Evolutionary conservation across 139 green algal species (phyloP).

Genomic region (Volvox reticuliferus): DNA sequence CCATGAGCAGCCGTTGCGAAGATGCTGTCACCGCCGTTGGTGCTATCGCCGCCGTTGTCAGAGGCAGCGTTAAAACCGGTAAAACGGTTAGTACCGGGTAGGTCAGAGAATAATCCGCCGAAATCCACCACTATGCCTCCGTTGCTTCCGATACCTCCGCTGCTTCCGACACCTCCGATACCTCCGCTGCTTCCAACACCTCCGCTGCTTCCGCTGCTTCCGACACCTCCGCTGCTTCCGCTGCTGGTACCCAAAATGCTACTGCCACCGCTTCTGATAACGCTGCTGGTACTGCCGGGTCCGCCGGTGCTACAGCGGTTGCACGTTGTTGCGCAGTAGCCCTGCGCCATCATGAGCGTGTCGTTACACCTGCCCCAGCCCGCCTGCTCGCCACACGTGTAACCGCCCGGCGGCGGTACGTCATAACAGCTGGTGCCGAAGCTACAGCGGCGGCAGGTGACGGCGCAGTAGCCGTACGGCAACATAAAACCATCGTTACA

Average conservation of each 20-base stretch:
- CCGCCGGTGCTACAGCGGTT: not conserved
- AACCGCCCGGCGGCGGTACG: not conserved
- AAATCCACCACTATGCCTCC: no score
- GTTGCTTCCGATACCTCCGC: not conserved
- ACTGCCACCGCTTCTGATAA: not conserved
- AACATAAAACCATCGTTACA: constrained; percentile 28
- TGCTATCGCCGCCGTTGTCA: not conserved
- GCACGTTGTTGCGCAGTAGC: constrained; percentile 51
- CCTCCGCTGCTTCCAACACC: not conserved
- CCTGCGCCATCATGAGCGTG: constrained; percentile 6
- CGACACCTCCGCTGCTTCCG: not conserved
- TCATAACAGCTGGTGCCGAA: not conserved
- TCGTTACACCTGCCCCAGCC: constrained; percentile 48
- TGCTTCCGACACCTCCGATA: not conserved
- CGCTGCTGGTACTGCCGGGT: not conserved
- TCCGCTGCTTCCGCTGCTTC: not conserved
- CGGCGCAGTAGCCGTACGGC: constrained; percentile 36
- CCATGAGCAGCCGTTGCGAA: not conserved
- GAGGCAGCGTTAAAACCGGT: not conserved
- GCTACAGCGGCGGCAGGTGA: constrained; percentile 28
- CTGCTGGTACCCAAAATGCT: not conserved
- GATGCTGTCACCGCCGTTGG: not conserved
- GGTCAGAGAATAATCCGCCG: not conserved
- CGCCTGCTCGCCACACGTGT: constrained; percentile 50
- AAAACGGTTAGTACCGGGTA: not conserved